Conservation (phyloP, 495 filamentous ascomycete species). For the Tuber indicum region DNA sequence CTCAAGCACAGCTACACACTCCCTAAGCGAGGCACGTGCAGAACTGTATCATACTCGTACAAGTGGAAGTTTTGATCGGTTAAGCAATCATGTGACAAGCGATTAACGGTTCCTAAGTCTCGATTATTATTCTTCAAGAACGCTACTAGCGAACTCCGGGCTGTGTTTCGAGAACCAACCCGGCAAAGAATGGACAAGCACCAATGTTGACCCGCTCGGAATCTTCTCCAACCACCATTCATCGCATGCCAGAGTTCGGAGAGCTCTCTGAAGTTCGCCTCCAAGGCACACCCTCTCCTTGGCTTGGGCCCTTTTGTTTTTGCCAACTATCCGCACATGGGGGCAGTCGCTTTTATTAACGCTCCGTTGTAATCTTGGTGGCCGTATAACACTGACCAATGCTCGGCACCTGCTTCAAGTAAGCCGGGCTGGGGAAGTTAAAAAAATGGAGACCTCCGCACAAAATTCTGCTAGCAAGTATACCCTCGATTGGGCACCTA, state of each 20-base stretch:
- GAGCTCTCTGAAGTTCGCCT: conserved; percentile 5
- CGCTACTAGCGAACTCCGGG: not conserved
- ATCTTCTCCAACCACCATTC: not conserved
- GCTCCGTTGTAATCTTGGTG: not conserved
- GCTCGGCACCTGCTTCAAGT: not conserved
- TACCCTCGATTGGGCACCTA: not conserved
- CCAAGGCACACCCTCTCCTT: conserved; percentile 18
- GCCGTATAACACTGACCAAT: not conserved
- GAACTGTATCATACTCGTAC: not conserved
- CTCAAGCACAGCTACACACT: not conserved
- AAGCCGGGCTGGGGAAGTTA: not conserved
- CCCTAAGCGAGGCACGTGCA: too few species aligned
- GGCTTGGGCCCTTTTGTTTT: not conserved
- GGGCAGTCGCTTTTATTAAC: not conserved
- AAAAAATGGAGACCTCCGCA: not conserved
- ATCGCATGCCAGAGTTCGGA: not conserved
- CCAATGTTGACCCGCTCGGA: not conserved
- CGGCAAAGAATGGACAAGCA: not conserved
- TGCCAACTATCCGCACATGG: not conserved
- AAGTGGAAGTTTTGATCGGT: not conserved
- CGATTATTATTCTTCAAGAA: not conserved
- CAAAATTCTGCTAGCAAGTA: not conserved
- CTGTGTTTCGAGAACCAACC: not conserved
- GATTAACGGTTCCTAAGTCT: not conserved
- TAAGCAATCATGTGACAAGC: not conserved